Evolutionary conservation across 306 rosid genomes (phyloP).

Genomic region (Aeschynomene evenia): DNA sequence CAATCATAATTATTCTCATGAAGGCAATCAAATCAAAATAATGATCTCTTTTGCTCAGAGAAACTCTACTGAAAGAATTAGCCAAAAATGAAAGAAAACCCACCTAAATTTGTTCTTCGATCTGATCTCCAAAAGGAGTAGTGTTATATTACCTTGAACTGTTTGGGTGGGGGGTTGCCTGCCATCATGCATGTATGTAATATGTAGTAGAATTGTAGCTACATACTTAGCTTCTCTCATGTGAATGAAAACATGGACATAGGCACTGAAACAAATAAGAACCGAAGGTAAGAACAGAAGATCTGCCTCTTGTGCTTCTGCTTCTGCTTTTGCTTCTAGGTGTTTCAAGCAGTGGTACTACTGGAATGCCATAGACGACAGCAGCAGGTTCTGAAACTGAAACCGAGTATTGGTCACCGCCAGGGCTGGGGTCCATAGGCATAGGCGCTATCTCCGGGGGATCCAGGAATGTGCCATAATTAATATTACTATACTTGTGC

Average conservation of each 20-base stretch:
- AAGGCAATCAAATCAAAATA: too few species aligned
- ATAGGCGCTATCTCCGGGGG: slow-evolving; percentile 21
- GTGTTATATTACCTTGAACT: background rate
- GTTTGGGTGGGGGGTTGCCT: background rate
- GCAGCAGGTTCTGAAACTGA: slow-evolving; percentile 45
- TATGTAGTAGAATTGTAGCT: background rate
- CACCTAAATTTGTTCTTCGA: too few species aligned
- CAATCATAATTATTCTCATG: too few species aligned
- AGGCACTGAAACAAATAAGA: slow-evolving; percentile 50
- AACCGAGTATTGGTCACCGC: slow-evolving; percentile 44
- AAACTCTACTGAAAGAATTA: too few species aligned
- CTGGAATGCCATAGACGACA: slow-evolving; percentile 57
- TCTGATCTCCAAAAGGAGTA: background rate
- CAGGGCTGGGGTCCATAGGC: background rate
- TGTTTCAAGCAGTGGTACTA: slow-evolving; percentile 15
- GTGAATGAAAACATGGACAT: slow-evolving; percentile 53
- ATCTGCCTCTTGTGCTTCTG: slow-evolving; percentile 31
- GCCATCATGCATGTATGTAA: too few species aligned
- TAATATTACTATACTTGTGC: too few species aligned
- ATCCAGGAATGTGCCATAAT: slow-evolving; percentile 36
- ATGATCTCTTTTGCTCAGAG: too few species aligned
- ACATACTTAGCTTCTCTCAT: slow-evolving; percentile 36
- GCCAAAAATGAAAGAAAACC: too few species aligned
- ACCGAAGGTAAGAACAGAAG: slow-evolving; percentile 32
- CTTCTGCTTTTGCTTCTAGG: too few species aligned